Conservation (phyloP, 768 basidiomycete species). For the Peribolospora baueri region DNA sequence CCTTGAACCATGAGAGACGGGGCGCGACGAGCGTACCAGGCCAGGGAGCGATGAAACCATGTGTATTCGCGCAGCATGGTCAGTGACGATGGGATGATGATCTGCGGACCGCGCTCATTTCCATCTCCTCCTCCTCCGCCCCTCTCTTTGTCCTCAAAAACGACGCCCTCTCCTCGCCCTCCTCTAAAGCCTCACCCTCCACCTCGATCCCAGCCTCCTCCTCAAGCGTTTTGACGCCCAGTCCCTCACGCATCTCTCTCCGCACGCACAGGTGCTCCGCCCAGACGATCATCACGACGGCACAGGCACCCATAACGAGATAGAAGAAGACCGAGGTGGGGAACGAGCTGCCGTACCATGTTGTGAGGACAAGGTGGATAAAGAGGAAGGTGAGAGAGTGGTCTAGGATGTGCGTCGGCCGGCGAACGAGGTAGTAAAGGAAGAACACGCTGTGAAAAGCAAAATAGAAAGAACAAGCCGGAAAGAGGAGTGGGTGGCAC, state of each 20-base stretch:
- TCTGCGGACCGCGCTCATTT: too few species aligned
- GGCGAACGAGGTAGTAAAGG: constrained; percentile 62
- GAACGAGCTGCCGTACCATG: constrained; percentile 54
- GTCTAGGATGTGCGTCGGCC: constrained; percentile 84
- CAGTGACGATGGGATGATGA: too few species aligned
- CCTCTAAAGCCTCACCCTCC: not conserved
- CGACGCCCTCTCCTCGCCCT: too few species aligned
- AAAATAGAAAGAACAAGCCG: constrained; percentile 4
- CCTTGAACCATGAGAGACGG: too few species aligned
- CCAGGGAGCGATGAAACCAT: too few species aligned
- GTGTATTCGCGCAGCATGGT: too few species aligned
- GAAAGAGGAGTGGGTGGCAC: not conserved
- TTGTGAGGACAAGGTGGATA: constrained; percentile 78
- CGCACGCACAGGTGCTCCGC: constrained; percentile 81
- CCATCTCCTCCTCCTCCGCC: too few species aligned
- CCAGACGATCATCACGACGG: constrained; percentile 43
- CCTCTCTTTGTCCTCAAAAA: too few species aligned
- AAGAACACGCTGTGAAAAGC: constrained; percentile 41
- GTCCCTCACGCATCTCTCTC: constrained; percentile 68
- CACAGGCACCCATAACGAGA: constrained; percentile 45
- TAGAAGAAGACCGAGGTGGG: constrained; percentile 89
- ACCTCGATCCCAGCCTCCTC: constrained; percentile 2
- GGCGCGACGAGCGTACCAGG: too few species aligned
- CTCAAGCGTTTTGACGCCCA: constrained; percentile 17
- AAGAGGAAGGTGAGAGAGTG: constrained; percentile 74